A percentile compares a stretch with the other conserved stretches of the same genome.
phyloP scores from a whole-genome alignment of 352 stramenopile species.

The Phytophthora sansomeana region DNA sequence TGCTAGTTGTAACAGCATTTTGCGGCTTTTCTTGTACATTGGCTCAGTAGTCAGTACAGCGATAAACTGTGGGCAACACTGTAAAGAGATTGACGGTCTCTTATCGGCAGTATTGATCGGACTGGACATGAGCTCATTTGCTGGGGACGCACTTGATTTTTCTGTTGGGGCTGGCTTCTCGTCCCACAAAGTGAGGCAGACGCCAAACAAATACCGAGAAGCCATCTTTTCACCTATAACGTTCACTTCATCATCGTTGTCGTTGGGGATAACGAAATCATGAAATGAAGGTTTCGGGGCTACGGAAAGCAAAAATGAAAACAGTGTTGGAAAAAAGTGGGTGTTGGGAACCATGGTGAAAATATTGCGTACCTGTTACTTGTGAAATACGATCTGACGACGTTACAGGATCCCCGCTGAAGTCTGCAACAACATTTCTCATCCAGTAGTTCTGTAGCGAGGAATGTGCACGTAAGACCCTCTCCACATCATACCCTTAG shows the following conservation, averaged over 20 bases:
- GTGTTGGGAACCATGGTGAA: neutral
- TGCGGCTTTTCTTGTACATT: constrained; percentile 34
- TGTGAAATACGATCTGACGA: constrained; percentile 16
- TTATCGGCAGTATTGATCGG: neutral
- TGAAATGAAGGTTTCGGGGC: constrained; percentile 41
- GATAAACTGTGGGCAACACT: constrained; percentile 17
- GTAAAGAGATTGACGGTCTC: neutral
- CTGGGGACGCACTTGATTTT: constrained; percentile 1
- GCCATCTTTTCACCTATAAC: neutral
- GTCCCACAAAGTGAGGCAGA: constrained; percentile 51
- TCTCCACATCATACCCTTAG: neutral
- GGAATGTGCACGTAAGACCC: neutral
- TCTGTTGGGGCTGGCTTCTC: neutral
- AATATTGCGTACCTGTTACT: constrained; percentile 5
- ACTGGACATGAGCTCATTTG: constrained; percentile 5
- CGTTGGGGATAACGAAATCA: constrained; percentile 49
- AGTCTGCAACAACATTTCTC: constrained; percentile 32
- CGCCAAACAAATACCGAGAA: constrained; percentile 39
- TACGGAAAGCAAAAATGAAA: constrained; percentile 2
- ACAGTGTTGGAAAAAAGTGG: neutral
- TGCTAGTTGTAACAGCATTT: constrained; percentile 40
- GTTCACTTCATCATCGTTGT: neutral
- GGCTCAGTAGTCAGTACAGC: constrained; percentile 28
- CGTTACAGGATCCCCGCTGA: constrained; percentile 13
- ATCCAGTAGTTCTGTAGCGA: constrained; percentile 51